Evolutionary conservation across 345 rosid species (phyloP), one percentile per base, ranked within the genome.

Genomic region (Brassica cretica): DNA sequence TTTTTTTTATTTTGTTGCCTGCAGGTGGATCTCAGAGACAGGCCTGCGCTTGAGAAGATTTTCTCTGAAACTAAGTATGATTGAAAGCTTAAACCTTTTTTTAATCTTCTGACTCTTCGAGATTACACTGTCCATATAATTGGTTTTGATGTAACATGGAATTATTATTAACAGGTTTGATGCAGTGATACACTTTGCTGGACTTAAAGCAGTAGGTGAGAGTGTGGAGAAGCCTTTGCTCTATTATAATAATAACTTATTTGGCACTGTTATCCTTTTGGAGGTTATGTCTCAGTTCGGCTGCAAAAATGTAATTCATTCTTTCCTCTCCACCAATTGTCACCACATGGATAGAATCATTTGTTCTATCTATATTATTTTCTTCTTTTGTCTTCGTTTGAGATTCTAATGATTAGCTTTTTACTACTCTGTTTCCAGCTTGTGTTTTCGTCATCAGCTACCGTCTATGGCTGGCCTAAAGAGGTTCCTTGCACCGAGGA

Each of bases 401-500:
- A 11, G 56, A n/a, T 51, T 68, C 70, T 79, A 74, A 68, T 79
- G 3, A 74, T 79, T 79, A 9, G 64, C 41, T 0, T 46, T 72
- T 67, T 59, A 21, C 55, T 29, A 61, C 66, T 73, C 78, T 79
- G 51, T 82, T 63, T 73, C 59, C 97, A 94, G 98, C 93, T 94
- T 76, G 98, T 94, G 8, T 94, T 94, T 84, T 94, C 98, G 58
- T 94, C 98, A 27, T 94, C 98, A 65, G 98, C 98, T 44, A 94
- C 98, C 74, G 98, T 94, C 21, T 94, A 92, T 78, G 98, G 98
- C 68, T 89, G 93, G 90, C 98, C 98, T n/a, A 90, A 94, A 85
- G 89, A 84, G 86, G 98, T 92, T 49, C 98, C 98, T 14, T 89
- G 98, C 77, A 94, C 97, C 16, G 98, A 94, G 72, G 93, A 91